Percentiles rank a stretch among this genome's conserved stretches.
Conservation (phyloP, 192 early-diverging fungal genomes). For the Coemansia sp. region DNA sequence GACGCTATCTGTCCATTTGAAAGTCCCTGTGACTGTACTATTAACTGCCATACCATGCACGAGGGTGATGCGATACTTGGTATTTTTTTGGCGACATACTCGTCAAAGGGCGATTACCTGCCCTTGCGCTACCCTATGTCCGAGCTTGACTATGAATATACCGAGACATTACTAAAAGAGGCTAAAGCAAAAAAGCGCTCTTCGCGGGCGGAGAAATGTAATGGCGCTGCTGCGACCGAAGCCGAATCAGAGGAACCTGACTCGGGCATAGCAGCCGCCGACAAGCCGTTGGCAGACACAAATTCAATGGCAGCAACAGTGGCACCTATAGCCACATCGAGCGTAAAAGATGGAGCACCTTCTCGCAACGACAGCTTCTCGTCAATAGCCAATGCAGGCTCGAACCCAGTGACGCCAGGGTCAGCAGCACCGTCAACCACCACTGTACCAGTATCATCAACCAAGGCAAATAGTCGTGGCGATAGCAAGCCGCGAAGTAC, state of each 20-base stretch:
- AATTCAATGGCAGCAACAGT: neutral
- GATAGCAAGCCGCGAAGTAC: slow-evolving; percentile 12
- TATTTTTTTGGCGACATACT: slow-evolving; percentile 53
- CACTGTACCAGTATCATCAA: neutral
- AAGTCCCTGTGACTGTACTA: neutral
- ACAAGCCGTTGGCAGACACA: neutral
- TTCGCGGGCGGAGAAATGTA: slow-evolving; percentile 8
- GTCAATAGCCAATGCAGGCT: slow-evolving; percentile 20
- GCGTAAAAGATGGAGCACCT: slow-evolving; percentile 5
- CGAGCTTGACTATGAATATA: slow-evolving; percentile 31
- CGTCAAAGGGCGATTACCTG: slow-evolving; percentile 52
- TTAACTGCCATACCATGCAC: slow-evolving; percentile 12
- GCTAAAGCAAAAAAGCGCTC: slow-evolving; percentile 10
- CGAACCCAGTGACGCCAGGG: slow-evolving; percentile 12
- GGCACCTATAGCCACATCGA: neutral
- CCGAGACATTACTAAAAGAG: slow-evolving; percentile 26
- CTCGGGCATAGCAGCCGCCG: neutral
- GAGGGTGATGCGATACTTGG: slow-evolving; percentile 42
- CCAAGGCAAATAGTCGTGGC: neutral
- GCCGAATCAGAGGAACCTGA: neutral
- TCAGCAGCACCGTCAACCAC: slow-evolving; percentile 1
- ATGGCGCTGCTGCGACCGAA: neutral
- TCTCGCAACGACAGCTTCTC: slow-evolving; percentile 30
- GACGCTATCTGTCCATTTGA: neutral
- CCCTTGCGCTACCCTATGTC: slow-evolving; percentile 45